These are phyloP conservation scores for Gracilaria gracilis DNA, from an alignment of 23 red algal genomes.

Conservation along the genomic window DNA sequence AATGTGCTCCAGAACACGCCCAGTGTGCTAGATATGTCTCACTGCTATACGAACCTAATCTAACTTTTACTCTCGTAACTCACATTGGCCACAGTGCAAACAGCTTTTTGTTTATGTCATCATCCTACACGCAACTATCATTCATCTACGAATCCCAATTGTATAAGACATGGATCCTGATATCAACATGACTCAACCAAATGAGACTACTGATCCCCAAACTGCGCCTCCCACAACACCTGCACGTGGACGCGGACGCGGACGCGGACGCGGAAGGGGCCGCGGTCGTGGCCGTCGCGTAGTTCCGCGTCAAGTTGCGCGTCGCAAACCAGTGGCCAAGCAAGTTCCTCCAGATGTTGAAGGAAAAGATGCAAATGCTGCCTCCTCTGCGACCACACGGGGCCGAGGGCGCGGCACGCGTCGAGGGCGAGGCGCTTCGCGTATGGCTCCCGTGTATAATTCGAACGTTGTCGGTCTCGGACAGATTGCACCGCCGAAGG, in stretches of 20 bases:
- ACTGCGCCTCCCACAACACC: not conserved
- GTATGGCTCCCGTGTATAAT: constrained; percentile 17
- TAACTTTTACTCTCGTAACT: too few species aligned
- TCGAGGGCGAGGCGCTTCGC: constrained; percentile 11
- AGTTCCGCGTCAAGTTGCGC: constrained; percentile 63
- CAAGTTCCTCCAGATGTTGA: not conserved
- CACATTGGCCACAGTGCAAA: too few species aligned
- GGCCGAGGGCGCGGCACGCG: not conserved
- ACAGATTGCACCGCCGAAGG: constrained; percentile 63
- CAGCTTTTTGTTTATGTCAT: not conserved
- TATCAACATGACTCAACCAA: not conserved
- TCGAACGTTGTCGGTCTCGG: constrained; percentile 61
- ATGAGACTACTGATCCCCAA: not conserved
- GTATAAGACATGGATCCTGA: not conserved
- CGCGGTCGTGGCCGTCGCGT: constrained; percentile 56
- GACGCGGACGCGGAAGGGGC: constrained; percentile 48
- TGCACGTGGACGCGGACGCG: constrained; percentile 8
- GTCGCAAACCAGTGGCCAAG: constrained; percentile 37
- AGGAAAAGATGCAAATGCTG: not conserved
- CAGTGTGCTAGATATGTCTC: too few species aligned
- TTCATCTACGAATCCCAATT: not conserved
- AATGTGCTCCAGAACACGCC: too few species aligned
- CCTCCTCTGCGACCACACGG: not conserved
- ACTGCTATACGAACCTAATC: too few species aligned
- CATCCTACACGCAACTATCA: not conserved